These are phyloP conservation scores for Knoxdaviesia proteae DNA, from an alignment of 2,329 filamentous ascomycete genomes.

Conservation along the genomic window DNA sequence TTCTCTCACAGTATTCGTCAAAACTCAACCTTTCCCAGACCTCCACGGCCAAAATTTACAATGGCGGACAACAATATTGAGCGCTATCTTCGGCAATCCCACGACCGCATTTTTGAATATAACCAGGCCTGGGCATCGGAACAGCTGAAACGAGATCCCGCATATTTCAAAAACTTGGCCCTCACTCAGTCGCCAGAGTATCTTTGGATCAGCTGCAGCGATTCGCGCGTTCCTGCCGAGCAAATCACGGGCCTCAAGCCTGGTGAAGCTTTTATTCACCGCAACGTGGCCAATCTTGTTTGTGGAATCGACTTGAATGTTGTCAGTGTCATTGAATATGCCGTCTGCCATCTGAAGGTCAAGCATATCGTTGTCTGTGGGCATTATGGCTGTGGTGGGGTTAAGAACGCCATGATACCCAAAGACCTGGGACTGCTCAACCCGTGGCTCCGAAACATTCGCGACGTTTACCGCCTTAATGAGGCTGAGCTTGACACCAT, in stretches of 20 bases:
- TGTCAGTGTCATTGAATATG: slow-evolving; percentile 70
- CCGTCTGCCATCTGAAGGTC: slow-evolving; percentile 59
- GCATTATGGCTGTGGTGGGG: slow-evolving; percentile 59
- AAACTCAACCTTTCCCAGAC: too few species aligned
- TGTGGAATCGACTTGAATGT: slow-evolving; percentile 61
- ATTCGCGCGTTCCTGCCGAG: slow-evolving; percentile 80
- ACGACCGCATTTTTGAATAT: slow-evolving; percentile 48
- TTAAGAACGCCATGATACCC: slow-evolving; percentile 54
- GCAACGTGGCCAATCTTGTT: slow-evolving; percentile 85
- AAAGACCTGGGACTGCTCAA: slow-evolving; percentile 51
- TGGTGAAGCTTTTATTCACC: slow-evolving; percentile 85
- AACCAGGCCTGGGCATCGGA: slow-evolving; percentile 44
- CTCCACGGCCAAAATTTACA: too few species aligned
- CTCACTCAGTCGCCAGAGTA: slow-evolving; percentile 50
- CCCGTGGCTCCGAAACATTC: slow-evolving; percentile 55
- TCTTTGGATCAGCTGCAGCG: slow-evolving; percentile 79
- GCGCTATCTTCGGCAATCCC: slow-evolving; percentile 37
- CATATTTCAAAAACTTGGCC: slow-evolving; percentile 42
- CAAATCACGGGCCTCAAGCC: slow-evolving; percentile 64
- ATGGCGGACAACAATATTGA: too few species aligned
- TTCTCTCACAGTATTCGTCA: too few species aligned
- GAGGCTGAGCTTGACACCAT: slow-evolving; percentile 48
- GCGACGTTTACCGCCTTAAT: slow-evolving; percentile 52
- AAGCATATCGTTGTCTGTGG: slow-evolving; percentile 67
- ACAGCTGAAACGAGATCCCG: slow-evolving; percentile 35